Percentiles rank a stretch among this genome's conserved stretches.
Conservation (phyloP, 2,329 filamentous ascomycete species). For the Orbilia brochopaga region DNA sequence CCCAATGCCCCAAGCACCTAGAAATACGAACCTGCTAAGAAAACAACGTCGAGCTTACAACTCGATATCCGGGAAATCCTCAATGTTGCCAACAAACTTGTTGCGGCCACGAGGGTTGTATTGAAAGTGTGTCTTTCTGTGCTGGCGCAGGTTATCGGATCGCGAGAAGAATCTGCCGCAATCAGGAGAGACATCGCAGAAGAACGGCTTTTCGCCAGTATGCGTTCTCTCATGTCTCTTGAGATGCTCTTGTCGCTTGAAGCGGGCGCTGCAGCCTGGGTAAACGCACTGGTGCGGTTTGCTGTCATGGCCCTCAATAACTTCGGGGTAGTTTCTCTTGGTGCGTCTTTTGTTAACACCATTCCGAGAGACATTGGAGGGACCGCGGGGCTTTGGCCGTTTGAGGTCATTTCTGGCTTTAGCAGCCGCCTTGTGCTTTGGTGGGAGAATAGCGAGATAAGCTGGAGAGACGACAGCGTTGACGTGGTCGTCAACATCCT, state of each 20-base stretch:
- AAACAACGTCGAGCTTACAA: conserved; percentile 15
- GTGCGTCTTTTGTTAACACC: conserved; percentile 33
- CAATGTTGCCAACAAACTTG: conserved; percentile 43
- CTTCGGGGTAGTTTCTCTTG: conserved; percentile 30
- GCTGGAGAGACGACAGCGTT: conserved; percentile 30
- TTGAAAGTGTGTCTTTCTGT: conserved; percentile 53
- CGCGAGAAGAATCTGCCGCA: conserved; percentile 54
- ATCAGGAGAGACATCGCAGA: conserved; percentile 45
- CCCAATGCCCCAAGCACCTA: conserved; percentile 4
- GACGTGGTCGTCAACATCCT: conserved; percentile 37
- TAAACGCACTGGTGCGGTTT: conserved; percentile 52
- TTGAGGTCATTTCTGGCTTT: conserved; percentile 22
- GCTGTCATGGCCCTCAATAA: conserved; percentile 34
- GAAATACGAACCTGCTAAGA: conserved; percentile 5
- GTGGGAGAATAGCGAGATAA: conserved; percentile 43
- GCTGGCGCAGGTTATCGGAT: conserved; percentile 53
- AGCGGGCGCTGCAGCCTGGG: conserved; percentile 48
- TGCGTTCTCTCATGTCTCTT: conserved; percentile 54
- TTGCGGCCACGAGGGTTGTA: conserved; percentile 46
- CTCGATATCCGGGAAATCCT: conserved; percentile 17
- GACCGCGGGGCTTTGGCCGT: conserved; percentile 18
- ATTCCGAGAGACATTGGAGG: conserved; percentile 18
- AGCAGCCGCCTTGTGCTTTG: conserved; percentile 30
- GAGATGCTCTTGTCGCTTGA: conserved; percentile 54
- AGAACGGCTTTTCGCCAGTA: conserved; percentile 53